Base-by-base conservation (phyloP, 768 basidiomycete genomes). In the Agaricus bisporus region DNA sequence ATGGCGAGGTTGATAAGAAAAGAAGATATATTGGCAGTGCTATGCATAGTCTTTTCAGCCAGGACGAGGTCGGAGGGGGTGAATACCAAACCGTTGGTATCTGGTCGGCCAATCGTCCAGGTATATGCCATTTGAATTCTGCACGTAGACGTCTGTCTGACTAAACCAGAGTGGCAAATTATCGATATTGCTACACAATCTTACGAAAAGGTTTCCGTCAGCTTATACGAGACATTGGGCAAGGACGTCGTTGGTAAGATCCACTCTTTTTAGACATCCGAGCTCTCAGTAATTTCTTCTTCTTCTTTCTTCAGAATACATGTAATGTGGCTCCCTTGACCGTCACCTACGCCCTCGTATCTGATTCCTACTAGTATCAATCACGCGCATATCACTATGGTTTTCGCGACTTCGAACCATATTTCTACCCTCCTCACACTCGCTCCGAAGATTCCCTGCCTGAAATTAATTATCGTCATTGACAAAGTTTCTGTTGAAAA, bases 211-310 rank as follows among this genome's bases (percentile, higher is more conserved):
- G 86, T 95, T 36, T 80, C 85, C 5, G 92, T 97, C 58, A 86
- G 86, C 63, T 73, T 99, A 56, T 99, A 99, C 69, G 94, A 98
- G 63, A 98, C 95, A 0, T 73, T 98, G 42, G 97, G 97, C 11
- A 84, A 83, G 58, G 88, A 93, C 63, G 86, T 91, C 47, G 91
- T 94, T 55, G 91, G 91, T 90, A 61, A 67, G 87, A 35, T 5
- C 38, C 36, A 29, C 5, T 38, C 7, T 41, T 57, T 29, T 54
- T n/a, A 42, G 3, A 15, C 41, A 8, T 26, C 48, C 32, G 42
- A 36, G 10, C 22, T 36, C 20, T n/a, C 14, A 38, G 29, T 15
- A 15, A 38, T n/a, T n/a, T n/a, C n/a, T n/a, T n/a, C n/a, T n/a
- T 52, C 17, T 22, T 46, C 20, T 53, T 41, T 54, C 44, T 41